These are phyloP conservation scores for Chalciporus chontae DNA, from an alignment of 768 basidiomycete species.

Conservation along the genomic window DNA sequence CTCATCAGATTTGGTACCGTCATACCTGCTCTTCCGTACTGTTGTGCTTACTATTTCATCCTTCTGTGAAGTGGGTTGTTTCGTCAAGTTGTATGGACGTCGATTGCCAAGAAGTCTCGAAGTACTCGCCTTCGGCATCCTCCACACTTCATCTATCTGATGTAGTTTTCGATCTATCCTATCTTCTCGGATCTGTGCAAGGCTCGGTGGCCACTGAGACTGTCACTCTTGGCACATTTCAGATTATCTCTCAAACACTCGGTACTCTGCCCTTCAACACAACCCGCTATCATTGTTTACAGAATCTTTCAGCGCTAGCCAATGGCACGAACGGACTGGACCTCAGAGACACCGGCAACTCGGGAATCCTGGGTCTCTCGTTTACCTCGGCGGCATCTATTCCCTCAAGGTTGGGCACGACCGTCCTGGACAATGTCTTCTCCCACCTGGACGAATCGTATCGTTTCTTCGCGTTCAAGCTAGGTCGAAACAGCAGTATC, in stretches of 20 bases:
- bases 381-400: conserved; percentile 51
- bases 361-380: conserved; percentile 54
- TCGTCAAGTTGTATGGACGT: conserved; percentile 40
- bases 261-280: conserved; percentile 29
- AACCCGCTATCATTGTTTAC: conserved; percentile 1
- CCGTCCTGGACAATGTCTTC: conserved; percentile 48
- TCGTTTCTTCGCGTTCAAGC: conserved; percentile 50
- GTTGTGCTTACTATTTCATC: conserved; percentile 1
- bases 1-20: conserved; percentile 50
- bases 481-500: conserved; percentile 34
- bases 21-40: neutral
- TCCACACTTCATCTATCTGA: conserved; percentile 30
- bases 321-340: conserved; percentile 41
- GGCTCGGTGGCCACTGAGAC: conserved; percentile 52
- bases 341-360: conserved; percentile 45
- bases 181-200: conserved; percentile 50
- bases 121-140: conserved; percentile 35
- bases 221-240: conserved; percentile 42
- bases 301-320: conserved; percentile 38
- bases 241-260: conserved; percentile 46
- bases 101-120: conserved; percentile 45
- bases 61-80: conserved; percentile 45
- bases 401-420: conserved; percentile 37
- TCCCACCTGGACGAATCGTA: conserved; percentile 36
- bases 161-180: conserved; percentile 41